These are phyloP conservation scores for Pythium coloratum DNA, from an alignment of 352 stramenopile genomes.

Conservation along the genomic window DNA sequence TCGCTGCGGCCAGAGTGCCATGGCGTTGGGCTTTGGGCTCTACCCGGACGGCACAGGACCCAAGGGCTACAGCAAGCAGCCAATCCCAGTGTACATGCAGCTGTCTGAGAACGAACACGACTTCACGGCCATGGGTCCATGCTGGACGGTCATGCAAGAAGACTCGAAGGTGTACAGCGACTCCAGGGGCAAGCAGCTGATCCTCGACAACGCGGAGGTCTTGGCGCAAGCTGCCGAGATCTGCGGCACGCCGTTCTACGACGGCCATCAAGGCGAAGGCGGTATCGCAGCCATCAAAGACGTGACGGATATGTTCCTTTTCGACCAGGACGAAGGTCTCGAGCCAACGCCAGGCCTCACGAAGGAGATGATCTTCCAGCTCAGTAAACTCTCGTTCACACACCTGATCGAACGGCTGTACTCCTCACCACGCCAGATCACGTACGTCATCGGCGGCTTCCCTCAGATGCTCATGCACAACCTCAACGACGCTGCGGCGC, in stretches of 20 bases:
- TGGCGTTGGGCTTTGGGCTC: slow-evolving; percentile 66
- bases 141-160: slow-evolving; percentile 54
- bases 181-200: slow-evolving; percentile 38
- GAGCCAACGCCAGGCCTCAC: slow-evolving; percentile 48
- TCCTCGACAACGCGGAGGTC: slow-evolving; percentile 41
- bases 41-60: slow-evolving; percentile 70
- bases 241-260: slow-evolving; percentile 57
- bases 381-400: slow-evolving; percentile 67
- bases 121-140: slow-evolving; percentile 71
- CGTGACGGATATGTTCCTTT: slow-evolving; percentile 72
- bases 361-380: slow-evolving; percentile 39
- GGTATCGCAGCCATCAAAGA: slow-evolving; percentile 69
- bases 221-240: slow-evolving; percentile 39
- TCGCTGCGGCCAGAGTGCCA: slow-evolving; percentile 67
- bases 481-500: slow-evolving; percentile 44
- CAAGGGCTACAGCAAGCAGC: slow-evolving; percentile 55
- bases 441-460: slow-evolving; percentile 68
- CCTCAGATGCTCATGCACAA: slow-evolving; percentile 63
- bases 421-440: slow-evolving; percentile 63
- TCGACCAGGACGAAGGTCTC: slow-evolving; percentile 64
- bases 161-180: slow-evolving; percentile 51
- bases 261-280: slow-evolving; percentile 28
- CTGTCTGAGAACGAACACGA: slow-evolving; percentile 78
- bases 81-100: slow-evolving; percentile 79
- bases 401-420: slow-evolving; percentile 76